phyloP scores from a whole-genome alignment of 352 stramenopile genomes.

The Pythium dissotocum region DNA sequence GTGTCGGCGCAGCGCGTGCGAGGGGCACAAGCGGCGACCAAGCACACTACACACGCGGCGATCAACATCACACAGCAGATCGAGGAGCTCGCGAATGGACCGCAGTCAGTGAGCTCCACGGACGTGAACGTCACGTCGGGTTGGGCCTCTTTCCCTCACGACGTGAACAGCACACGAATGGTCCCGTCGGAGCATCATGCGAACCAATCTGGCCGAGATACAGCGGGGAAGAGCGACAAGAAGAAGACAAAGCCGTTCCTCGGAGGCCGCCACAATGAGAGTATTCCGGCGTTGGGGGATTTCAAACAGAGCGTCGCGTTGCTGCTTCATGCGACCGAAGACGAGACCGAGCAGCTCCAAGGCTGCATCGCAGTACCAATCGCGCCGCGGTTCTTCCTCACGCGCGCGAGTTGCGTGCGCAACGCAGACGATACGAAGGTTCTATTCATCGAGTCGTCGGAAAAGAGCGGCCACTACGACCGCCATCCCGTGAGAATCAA shows the following conservation, averaged over 20 bases:
- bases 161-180: not conserved
- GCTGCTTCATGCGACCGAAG: slow-evolving; percentile 12
- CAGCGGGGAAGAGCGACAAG: not conserved
- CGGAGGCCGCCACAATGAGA: slow-evolving; percentile 18
- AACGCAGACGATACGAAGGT: not conserved
- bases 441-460: slow-evolving; percentile 18
- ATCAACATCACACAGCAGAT: not conserved
- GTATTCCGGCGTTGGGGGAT: slow-evolving; percentile 18
- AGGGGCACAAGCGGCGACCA: not conserved
- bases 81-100: not conserved
- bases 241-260: not conserved
- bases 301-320: slow-evolving; percentile 24
- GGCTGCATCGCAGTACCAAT: slow-evolving; percentile 31
- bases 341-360: slow-evolving; percentile 23
- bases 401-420: slow-evolving; percentile 25
- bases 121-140: too few species aligned
- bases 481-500: slow-evolving; percentile 7
- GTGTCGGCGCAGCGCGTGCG: slow-evolving; percentile 2
- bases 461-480: not conserved
- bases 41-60: too few species aligned
- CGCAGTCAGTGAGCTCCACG: too few species aligned
- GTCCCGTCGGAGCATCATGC: not conserved
- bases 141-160: too few species aligned
- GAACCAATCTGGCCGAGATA: not conserved
- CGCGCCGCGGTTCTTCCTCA: slow-evolving; percentile 29